Conservation (phyloP, 1,284 basidiomycete genomes). For the Sanguinoderma infundibulare region DNA sequence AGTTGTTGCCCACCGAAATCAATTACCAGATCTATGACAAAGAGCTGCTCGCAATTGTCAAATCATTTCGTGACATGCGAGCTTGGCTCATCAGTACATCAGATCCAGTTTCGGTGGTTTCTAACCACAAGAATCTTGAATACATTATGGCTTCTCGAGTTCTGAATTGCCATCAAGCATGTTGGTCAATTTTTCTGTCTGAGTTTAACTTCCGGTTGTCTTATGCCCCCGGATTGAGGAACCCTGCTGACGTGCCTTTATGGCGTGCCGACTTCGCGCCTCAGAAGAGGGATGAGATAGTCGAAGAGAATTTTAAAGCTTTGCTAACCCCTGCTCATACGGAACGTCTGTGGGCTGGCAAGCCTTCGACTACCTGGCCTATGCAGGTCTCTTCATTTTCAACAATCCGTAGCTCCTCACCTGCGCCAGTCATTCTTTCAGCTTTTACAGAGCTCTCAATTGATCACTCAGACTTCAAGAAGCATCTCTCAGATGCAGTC, state of each 20-base stretch:
- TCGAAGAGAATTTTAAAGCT: constrained; percentile 10
- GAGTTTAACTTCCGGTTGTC: constrained; percentile 40
- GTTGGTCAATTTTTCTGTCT: constrained; percentile 42
- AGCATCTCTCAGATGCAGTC: constrained; percentile 6
- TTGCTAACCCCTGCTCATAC: constrained; percentile 32
- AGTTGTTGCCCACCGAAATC: constrained; percentile 35
- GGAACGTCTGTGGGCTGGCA: background rate
- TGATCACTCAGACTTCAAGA: constrained; percentile 35
- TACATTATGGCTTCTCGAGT: constrained; percentile 38
- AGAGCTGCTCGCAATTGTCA: constrained; percentile 41
- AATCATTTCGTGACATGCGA: constrained; percentile 37
- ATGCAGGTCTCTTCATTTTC: background rate
- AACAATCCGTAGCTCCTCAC: background rate
- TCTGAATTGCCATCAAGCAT: constrained; percentile 44
- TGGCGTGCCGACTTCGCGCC: constrained; percentile 37
- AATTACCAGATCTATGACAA: constrained; percentile 33
- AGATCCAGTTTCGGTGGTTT: constrained; percentile 31
- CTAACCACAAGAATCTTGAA: constrained; percentile 42
- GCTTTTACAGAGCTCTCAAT: constrained; percentile 32
- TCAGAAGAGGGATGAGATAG: constrained; percentile 37
- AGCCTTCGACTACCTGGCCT: background rate
- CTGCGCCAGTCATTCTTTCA: constrained; percentile 11
- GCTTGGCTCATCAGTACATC: constrained; percentile 36
- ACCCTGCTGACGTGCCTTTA: constrained; percentile 42
- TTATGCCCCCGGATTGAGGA: constrained; percentile 35